Evolutionary conservation across 768 basidiomycete genomes (phyloP).

Genomic region (Boletus vinaceobasis): DNA sequence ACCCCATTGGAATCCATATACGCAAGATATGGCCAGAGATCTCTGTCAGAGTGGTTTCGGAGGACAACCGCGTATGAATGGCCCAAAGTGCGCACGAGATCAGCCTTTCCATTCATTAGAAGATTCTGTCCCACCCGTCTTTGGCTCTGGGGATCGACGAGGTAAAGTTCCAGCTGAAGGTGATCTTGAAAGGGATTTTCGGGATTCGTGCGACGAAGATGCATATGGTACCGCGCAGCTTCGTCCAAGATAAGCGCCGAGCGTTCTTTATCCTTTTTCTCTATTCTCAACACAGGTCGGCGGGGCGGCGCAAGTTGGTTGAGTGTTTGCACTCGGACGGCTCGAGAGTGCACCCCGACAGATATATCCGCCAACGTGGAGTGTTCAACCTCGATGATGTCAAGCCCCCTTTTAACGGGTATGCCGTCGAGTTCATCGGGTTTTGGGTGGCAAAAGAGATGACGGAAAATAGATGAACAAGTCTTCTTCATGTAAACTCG

Average conservation of each 20-base stretch:
- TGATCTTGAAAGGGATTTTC: constrained; percentile 43
- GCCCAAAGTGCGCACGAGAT: constrained; percentile 40
- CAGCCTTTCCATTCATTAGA: constrained; percentile 46
- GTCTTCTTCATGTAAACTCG: constrained; percentile 51
- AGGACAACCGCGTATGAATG: constrained; percentile 48
- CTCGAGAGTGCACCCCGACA: constrained; percentile 39
- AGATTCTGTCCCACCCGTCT: constrained; percentile 43
- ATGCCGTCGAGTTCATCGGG: constrained; percentile 32
- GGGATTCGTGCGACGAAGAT: constrained; percentile 51
- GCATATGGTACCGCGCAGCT: constrained; percentile 58
- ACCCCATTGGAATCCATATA: constrained; percentile 60
- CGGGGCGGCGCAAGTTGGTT: constrained; percentile 39
- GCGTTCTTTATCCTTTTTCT: constrained; percentile 32
- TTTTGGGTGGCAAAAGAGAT: constrained; percentile 36
- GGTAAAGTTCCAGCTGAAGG: constrained; percentile 53
- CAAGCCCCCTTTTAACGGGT: constrained; percentile 38
- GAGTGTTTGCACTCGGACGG: constrained; percentile 44
- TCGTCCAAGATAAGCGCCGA: constrained; percentile 47
- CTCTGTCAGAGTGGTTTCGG: constrained; percentile 46
- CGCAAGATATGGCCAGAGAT: constrained; percentile 62
- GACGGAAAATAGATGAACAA: constrained; percentile 45
- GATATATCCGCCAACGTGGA: constrained; percentile 50
- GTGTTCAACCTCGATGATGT: constrained; percentile 44
- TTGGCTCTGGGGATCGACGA: constrained; percentile 45
- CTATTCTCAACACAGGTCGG: constrained; percentile 38